Base-by-base conservation (phyloP, 768 basidiomycete genomes). In the Tricholoma saponaceum region DNA sequence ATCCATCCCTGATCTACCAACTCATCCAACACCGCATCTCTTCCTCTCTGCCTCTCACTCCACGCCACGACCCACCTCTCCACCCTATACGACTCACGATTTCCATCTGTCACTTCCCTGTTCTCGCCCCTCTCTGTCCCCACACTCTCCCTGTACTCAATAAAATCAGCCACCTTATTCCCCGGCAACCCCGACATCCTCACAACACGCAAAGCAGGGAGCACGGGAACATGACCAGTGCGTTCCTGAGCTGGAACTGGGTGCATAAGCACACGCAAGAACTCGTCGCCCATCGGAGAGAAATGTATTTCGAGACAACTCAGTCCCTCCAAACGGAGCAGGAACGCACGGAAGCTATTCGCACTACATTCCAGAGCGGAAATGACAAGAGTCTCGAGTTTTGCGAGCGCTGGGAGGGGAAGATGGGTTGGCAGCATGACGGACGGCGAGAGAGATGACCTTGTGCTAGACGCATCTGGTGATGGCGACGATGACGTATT, bases 281-380 rank as follows among this genome's bases (percentile, higher is more conserved):
- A 37, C 23, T 54, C 60, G 1, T 65, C 58, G 12, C 68, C 63
- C 1, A 79, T 68, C 52, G 69, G 69, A 30, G 64, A 59, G 58
- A 80, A 79, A 61, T 79, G 77, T 47, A 77, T 72, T 58, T 81
- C 79, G 26, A 82, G 69, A 12, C 66, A 59, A 49, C 70, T 68
- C 16, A 82, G 66, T 20, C 65, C 69, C 4, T 58, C 62, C 35
- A 78, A 56, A 10, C 71, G 67, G 39, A 64, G 66, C 20, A 83
- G 60, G 13, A 82, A 65, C 3, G 63, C 61, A 7, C 62, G 65
- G 70, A 76, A 77, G 52, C 66, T 71, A 10, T 60, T 58, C 16
- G 64, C 53, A 54, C 67, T 72, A 59, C 80, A 78, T 18, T 79
- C 76, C 4, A 83, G 68, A 5, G 78, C 78, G 4, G 70, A 70